A percentile compares a stretch with the other conserved stretches of the same genome.
Evolutionary conservation across 768 basidiomycete species (phyloP).

Genomic region (Suillus variegatus): DNA sequence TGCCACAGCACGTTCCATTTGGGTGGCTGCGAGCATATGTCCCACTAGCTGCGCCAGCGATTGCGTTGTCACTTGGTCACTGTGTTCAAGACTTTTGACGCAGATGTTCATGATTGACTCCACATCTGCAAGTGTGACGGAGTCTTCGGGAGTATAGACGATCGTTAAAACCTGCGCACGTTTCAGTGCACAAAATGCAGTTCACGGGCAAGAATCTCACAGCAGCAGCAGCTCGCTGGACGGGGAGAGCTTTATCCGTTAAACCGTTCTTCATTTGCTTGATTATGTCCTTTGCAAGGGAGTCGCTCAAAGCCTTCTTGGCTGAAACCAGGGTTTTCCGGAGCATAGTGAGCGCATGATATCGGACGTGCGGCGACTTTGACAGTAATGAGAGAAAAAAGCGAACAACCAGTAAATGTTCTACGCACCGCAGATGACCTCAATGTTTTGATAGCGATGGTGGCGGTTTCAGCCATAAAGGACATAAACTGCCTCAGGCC

Average conservation of each 20-base stretch:
- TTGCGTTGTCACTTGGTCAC: conserved; percentile 83
- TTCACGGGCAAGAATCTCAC: conserved; percentile 39
- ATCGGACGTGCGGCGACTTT: conserved; percentile 81
- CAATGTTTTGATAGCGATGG: conserved; percentile 63
- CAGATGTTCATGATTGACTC: conserved; percentile 71
- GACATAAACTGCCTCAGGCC: conserved; percentile 78
- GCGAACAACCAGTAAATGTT: neutral
- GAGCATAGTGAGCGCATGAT: conserved; percentile 75
- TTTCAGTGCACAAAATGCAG: conserved; percentile 18
- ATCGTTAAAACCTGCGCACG: conserved; percentile 48
- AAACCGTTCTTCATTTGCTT: conserved; percentile 80
- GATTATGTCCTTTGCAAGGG: conserved; percentile 73
- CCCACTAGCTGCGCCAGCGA: conserved; percentile 80
- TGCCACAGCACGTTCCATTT: conserved; percentile 58
- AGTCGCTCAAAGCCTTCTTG: conserved; percentile 82
- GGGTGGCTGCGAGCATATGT: conserved; percentile 81
- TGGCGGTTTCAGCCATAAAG: conserved; percentile 83
- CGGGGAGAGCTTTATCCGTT: conserved; percentile 78
- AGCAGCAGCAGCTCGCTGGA: conserved; percentile 83
- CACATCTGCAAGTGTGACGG: conserved; percentile 66
- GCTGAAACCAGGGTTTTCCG: conserved; percentile 80
- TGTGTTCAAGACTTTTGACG: conserved; percentile 73
- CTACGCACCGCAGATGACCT: conserved; percentile 70
- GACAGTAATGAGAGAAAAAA: conserved; percentile 11
- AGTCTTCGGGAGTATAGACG: conserved; percentile 59